Percentiles rank a stretch among this genome's conserved stretches.
These are phyloP conservation scores for Anthracocystis setariae DNA, from an alignment of 1,284 basidiomycete genomes.

Conservation along the genomic window DNA sequence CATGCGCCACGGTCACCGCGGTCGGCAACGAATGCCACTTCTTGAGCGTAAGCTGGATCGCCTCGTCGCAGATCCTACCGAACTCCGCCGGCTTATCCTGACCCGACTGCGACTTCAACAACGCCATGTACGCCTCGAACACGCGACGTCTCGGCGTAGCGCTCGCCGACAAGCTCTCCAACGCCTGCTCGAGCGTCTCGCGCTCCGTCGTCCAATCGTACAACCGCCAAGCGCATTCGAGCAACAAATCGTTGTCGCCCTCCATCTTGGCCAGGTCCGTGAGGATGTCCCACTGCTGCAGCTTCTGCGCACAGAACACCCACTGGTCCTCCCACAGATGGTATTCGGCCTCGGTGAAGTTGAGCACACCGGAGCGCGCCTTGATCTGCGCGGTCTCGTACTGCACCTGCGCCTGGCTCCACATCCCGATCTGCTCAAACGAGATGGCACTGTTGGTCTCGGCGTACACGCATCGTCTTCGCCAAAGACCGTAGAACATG, in stretches of 20 bases:
- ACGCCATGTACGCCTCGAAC: constrained; percentile 92
- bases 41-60: constrained; percentile 92
- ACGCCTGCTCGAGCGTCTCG: constrained; percentile 84
- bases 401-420: constrained; percentile 87
- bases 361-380: constrained; percentile 82
- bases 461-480: constrained; percentile 83
- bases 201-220: constrained; percentile 86
- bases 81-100: constrained; percentile 64
- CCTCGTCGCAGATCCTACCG: constrained; percentile 83
- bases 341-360: constrained; percentile 95
- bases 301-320: constrained; percentile 93
- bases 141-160: constrained; percentile 92
- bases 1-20: constrained; percentile 87
- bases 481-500: constrained; percentile 96
- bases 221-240: constrained; percentile 95
- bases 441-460: constrained; percentile 94
- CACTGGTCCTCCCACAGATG: constrained; percentile 99
- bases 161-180: constrained; percentile 82
- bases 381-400: constrained; percentile 93
- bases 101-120: constrained; percentile 73
- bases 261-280: constrained; percentile 82
- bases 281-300: constrained; percentile 96
- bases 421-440: constrained; percentile 97
- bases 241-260: constrained; percentile 87
- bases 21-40: constrained; percentile 94